Conservation (phyloP, 805 yeast genomes). For the Yarrowia deformans region DNA sequence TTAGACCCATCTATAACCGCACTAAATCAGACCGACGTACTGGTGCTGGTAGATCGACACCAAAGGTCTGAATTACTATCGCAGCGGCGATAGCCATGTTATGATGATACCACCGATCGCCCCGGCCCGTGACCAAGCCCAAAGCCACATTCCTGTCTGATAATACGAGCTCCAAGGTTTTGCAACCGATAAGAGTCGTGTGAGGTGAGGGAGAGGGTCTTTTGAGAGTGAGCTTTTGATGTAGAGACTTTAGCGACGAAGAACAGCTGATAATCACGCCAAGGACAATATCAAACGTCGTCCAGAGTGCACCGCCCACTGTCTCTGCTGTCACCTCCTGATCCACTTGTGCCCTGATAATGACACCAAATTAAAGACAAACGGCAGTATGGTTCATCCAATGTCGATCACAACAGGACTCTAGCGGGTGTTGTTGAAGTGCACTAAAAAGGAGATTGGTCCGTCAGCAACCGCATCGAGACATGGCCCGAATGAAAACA, state of each 20-base stretch:
- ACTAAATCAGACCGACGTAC: too few species aligned
- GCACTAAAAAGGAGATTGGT: not conserved
- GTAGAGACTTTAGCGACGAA: not conserved
- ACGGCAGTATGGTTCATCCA: not conserved
- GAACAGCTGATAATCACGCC: too few species aligned
- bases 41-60: conserved; percentile 3
- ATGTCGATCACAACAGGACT: conserved; percentile 23
- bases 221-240: too few species aligned
- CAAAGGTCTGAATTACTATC: not conserved
- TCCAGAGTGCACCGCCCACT: too few species aligned
- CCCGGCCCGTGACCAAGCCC: conserved; percentile 9
- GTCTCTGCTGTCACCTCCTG: too few species aligned
- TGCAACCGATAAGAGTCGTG: not conserved
- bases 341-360: not conserved
- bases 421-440: not conserved
- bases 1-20: not conserved
- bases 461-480: too few species aligned
- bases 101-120: not conserved
- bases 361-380: conserved; percentile 2
- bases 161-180: conserved; percentile 20
- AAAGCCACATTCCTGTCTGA: not conserved
- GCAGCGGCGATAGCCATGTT: conserved; percentile 7
- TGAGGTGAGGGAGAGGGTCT: too few species aligned
- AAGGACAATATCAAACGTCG: too few species aligned
- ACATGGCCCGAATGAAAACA: too few species aligned